Percentiles rank a stretch among this genome's conserved stretches.
Evolutionary conservation across 2,329 filamentous ascomycete species (phyloP).

Genomic region (Phialocephala subalpina): DNA sequence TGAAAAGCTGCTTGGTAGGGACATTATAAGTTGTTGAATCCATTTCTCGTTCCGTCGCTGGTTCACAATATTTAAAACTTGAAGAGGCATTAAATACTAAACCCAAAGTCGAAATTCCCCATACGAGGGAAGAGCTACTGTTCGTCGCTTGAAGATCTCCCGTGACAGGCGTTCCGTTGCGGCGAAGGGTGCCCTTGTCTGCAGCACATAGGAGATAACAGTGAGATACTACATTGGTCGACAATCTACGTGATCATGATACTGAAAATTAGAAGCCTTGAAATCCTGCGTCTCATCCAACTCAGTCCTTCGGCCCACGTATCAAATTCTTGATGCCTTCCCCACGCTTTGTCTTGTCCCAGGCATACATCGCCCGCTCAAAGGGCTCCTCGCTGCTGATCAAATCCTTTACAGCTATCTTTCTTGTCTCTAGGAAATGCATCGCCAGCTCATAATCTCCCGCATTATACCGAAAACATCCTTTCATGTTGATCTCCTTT

Average conservation of each 20-base stretch:
- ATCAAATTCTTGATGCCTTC: conserved; percentile 37
- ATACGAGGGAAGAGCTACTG: too few species aligned
- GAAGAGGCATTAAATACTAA: too few species aligned
- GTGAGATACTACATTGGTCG: background rate
- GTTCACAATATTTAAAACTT: background rate
- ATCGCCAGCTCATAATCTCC: conserved; percentile 59
- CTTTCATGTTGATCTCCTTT: conserved; percentile 55
- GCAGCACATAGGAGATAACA: background rate
- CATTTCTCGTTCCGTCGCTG: background rate
- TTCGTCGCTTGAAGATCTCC: conserved; percentile 2
- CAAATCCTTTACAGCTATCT: conserved; percentile 42
- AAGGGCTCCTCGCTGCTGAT: conserved; percentile 51
- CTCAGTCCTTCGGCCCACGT: conserved; percentile 21
- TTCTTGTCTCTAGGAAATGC: conserved; percentile 48
- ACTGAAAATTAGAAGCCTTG: background rate
- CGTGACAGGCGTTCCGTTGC: background rate
- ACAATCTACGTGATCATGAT: background rate
- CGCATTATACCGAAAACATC: conserved; percentile 58
- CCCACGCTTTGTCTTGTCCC: conserved; percentile 31
- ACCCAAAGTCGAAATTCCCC: too few species aligned
- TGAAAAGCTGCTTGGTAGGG: conserved; percentile 22
- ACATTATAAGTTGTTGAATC: background rate
- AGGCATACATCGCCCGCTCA: conserved; percentile 56
- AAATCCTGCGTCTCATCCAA: background rate
- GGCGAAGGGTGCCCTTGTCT: too few species aligned